Evolutionary conservation across 441 rosid species (phyloP), one percentile per base, ranked within the genome.

Genomic region (Corymbia citriodora): DNA sequence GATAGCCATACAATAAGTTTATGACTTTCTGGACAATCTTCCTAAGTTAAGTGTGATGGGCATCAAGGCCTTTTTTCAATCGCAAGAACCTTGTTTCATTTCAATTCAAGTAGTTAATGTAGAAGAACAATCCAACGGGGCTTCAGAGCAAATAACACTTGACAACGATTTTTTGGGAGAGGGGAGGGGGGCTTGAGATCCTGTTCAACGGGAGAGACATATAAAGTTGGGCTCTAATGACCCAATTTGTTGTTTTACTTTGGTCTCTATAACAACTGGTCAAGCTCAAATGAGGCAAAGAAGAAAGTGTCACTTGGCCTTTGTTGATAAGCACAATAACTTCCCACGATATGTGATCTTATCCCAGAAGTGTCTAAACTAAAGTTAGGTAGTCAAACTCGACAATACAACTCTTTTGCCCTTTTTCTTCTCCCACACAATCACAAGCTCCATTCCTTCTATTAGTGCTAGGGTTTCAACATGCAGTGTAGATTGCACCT

Each of bases 1-100:
- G 1, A 0, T 14, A 14, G 1, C 0, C 0, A 12, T 29, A 29
- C 0, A 61, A 0, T 25, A 7, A 1, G 2, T 14, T 29, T 29
- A 7, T 7, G 2, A n/a, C 8, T 65, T 65, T 65, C 15, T 65
- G 4, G 19, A 29, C 17, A 65, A n/a, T 65, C n/a, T 3, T 15
- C 16, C 17, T 2, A 5, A n/a, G 10, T 65, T 65, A 15, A 65
- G 5, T 65, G 19, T n/a, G 10, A 2, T 8, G 74, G 40, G 74
- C 74, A 63, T 65, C 40, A 2, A n/a, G 2, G 31, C 2, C 2
- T 27, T 27, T 61, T 61, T 55, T 8, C 7, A 54, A 54, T 54
- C 16, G 23, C 7, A 55, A 17, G 7, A 55, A 55, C 23, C 57
- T 55, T 5, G 3, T 55, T 55, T 55, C 25, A 55, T 55, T 55